These are phyloP conservation scores for Lagenidium sp. DNA, from an alignment of 352 stramenopile genomes.

Conservation along the genomic window DNA sequence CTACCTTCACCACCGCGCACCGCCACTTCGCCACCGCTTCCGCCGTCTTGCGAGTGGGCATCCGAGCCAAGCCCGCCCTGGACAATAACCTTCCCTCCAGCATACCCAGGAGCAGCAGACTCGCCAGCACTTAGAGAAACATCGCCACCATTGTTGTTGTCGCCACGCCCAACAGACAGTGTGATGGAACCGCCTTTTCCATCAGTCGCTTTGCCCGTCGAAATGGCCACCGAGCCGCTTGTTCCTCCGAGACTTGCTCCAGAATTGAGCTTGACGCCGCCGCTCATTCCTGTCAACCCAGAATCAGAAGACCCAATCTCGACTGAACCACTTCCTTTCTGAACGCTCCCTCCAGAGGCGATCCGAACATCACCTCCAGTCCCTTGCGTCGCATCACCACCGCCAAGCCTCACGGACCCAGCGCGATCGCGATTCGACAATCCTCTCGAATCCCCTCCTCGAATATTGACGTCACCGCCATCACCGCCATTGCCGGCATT, in stretches of 20 bases:
- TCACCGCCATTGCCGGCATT: conserved; percentile 69
- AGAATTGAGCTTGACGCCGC: conserved; percentile 27
- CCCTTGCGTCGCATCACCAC: conserved; percentile 38
- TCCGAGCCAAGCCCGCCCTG: conserved; percentile 46
- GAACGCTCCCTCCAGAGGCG: conserved; percentile 31
- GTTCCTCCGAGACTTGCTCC: conserved; percentile 15
- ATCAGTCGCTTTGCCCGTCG: conserved; percentile 33
- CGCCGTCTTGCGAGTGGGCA: conserved; percentile 82
- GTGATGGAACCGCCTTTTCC: conserved; percentile 53
- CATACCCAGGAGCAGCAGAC: conserved; percentile 34
- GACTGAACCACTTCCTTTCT: conserved; percentile 42
- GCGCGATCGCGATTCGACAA: conserved; percentile 39
- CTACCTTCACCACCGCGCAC: conserved; percentile 83
- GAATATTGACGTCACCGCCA: conserved; percentile 36
- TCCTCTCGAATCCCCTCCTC: conserved; percentile 41
- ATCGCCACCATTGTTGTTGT: conserved; percentile 48
- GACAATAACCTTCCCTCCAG: conserved; percentile 39
- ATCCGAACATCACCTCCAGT: conserved; percentile 38
- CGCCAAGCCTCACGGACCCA: conserved; percentile 37
- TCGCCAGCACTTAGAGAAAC: conserved; percentile 53
- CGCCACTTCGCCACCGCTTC: conserved; percentile 79
- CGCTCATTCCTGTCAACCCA: conserved; percentile 44
- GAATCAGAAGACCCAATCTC: conserved; percentile 40
- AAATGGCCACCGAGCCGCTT: conserved; percentile 28
- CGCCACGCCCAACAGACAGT: conserved; percentile 43